phyloP scores from a whole-genome alignment of 768 basidiomycete species.

The Fomitopsis pulvina region DNA sequence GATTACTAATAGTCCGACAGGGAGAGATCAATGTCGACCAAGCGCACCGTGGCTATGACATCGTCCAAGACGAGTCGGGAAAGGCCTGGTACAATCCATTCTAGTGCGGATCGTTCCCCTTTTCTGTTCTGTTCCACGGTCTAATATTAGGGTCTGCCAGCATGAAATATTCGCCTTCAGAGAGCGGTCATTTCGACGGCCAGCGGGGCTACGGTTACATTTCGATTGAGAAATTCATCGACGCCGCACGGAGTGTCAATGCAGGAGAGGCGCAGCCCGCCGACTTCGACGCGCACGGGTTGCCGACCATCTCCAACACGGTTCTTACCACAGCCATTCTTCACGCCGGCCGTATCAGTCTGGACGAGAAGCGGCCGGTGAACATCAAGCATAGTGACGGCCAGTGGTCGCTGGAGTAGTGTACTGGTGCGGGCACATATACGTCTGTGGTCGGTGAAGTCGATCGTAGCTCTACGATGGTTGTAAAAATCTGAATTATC shows the following conservation, averaged over 20 bases:
- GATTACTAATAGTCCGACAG: slow-evolving; percentile 29
- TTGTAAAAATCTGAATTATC: too few species aligned
- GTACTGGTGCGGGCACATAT: too few species aligned
- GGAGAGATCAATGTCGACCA: slow-evolving; percentile 92
- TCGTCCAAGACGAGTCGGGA: slow-evolving; percentile 79
- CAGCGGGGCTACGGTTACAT: slow-evolving; percentile 91
- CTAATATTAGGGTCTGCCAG: slow-evolving; percentile 31
- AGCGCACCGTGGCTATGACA: slow-evolving; percentile 89
- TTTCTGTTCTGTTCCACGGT: slow-evolving; percentile 5
- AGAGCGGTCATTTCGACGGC: slow-evolving; percentile 89
- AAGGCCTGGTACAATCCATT: slow-evolving; percentile 87
- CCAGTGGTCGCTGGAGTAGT: slow-evolving; percentile 63
- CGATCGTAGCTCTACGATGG: too few species aligned
- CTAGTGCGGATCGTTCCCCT: slow-evolving; percentile 51
- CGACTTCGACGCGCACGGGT: slow-evolving; percentile 72
- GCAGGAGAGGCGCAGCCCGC: slow-evolving; percentile 55
- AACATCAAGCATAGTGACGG: slow-evolving; percentile 61
- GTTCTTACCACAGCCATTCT: slow-evolving; percentile 84
- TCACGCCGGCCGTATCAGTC: slow-evolving; percentile 82
- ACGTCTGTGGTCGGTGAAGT: too few species aligned
- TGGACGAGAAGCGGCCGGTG: slow-evolving; percentile 86
- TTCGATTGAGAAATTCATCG: slow-evolving; percentile 89
- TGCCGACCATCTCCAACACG: slow-evolving; percentile 88
- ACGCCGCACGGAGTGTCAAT: slow-evolving; percentile 75
- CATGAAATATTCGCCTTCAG: slow-evolving; percentile 93